Evolutionary conservation across 208 protist genomes (phyloP), one percentile per base, ranked within the genome.

Genomic region (Naegleria gruberi): DNA sequence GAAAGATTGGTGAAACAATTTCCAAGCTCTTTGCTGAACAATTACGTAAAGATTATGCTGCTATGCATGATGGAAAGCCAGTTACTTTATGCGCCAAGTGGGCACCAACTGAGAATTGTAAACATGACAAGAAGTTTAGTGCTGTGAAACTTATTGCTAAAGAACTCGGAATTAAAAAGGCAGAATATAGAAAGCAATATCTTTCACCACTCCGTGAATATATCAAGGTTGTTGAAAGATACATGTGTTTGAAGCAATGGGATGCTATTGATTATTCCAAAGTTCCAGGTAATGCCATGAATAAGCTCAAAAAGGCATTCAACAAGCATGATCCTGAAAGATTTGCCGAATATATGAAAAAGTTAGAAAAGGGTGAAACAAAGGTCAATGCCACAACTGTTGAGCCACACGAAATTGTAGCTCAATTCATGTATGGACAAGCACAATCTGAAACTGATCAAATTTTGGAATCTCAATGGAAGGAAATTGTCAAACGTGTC

Each of bases 381-480:
- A 92, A 92, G 65, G 73, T 93, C 26, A 90, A 92, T 12, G 90
- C 90, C 41, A 85, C 89, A n/a, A 74, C 74, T 82, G 82, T 93
- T 0, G 89, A 91, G 83, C 92, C 92, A 89, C 92, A 93, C 19
- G 92, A 92, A 47, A 44, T 93, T 15, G 41, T 87, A 1, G 42
- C 46, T 5, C 17, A 91, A 51, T 91, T 87, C 55, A 46, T 90
- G 30, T 30, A 46, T 6, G 77, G 87, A 51, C 41, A 23, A 3
- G 26, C 81, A 19, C 43, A 8, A 30, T 12, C 47, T 26, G 91
- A 91, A 23, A 26, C 42, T 0, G 51, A 65, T 65, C 15, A 10
- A 10, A 91, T 91, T 46, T 40, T 92, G 4, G 91, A 92, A 57
- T 77, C 44, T 6, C 91, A 92, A 92, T 92, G 91, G 91, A 92